Percentiles rank a stretch among this genome's conserved stretches.
These are phyloP conservation scores for Circinella umbellata DNA, from an alignment of 371 early-diverging fungal genomes.

Conservation along the genomic window DNA sequence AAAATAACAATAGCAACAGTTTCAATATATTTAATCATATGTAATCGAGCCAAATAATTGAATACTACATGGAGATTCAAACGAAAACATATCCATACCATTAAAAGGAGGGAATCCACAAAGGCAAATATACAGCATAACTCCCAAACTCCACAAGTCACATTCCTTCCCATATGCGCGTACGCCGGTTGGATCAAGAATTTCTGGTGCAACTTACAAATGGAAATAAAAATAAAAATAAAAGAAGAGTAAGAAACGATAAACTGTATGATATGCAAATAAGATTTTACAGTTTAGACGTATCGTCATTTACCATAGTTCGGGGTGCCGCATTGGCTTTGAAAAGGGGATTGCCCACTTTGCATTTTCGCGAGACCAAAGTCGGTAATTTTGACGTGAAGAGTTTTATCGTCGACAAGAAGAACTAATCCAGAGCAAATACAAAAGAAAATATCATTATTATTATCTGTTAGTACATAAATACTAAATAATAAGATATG, in stretches of 20 bases:
- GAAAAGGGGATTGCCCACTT: constrained; percentile 57
- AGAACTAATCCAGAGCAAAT: constrained; percentile 75
- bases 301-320: constrained; percentile 74
- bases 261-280: not conserved
- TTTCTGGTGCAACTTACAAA: constrained; percentile 88
- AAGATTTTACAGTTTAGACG: no score
- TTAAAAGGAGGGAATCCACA: constrained; percentile 96
- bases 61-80: not conserved
- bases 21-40: not conserved
- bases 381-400: constrained; percentile 90
- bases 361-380: constrained; percentile 93
- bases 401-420: constrained; percentile 57
- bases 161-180: constrained; percentile 86
- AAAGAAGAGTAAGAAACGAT: not conserved
- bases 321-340: constrained; percentile 95
- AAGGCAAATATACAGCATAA: constrained; percentile 96
- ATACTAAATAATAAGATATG: no score
- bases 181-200: constrained; percentile 66
- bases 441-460: constrained; percentile 24
- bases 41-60: no score
- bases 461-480: no score
- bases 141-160: constrained; percentile 99
- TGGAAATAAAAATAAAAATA: not conserved
- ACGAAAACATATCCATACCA: constrained; percentile 28
- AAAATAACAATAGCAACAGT: not conserved